Evolutionary conservation across 176 grass and related monocot genomes (phyloP).

Genomic region (Musa itinerans): DNA sequence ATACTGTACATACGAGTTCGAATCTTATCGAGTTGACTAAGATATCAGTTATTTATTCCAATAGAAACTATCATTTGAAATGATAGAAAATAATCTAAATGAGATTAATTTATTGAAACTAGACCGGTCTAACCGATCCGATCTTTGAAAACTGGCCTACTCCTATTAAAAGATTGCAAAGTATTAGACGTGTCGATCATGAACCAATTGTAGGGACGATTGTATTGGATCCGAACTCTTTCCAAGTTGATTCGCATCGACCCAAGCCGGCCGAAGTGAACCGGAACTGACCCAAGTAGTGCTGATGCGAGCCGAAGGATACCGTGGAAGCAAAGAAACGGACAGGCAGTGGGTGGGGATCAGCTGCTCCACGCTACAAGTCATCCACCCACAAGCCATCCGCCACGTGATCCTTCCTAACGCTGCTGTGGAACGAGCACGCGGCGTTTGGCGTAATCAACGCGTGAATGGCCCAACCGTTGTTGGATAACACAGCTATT

Average conservation of each 20-base stretch:
- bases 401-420: not conserved
- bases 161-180: too few species aligned
- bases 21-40: fast-evolving
- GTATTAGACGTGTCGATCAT: not conserved
- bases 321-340: not conserved
- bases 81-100: too few species aligned
- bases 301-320: not conserved
- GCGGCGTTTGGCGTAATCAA: not conserved
- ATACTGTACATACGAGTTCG: fast-evolving
- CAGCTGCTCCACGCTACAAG: not conserved
- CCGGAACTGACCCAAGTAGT: too few species aligned
- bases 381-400: not conserved
- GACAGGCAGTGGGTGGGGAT: not conserved
- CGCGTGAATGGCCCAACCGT: not conserved
- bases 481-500: not conserved
- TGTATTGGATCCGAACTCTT: too few species aligned
- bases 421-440: not conserved
- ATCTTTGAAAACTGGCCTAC: too few species aligned
- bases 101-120: too few species aligned
- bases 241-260: too few species aligned
- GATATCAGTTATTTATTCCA: too few species aligned
- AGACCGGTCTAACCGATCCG: too few species aligned
- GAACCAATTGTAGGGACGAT: too few species aligned
- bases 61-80: too few species aligned
- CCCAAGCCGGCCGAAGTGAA: not conserved